These are phyloP conservation scores for Fusarium illudens DNA, from an alignment of 2,329 filamentous ascomycete species.

Conservation along the genomic window DNA sequence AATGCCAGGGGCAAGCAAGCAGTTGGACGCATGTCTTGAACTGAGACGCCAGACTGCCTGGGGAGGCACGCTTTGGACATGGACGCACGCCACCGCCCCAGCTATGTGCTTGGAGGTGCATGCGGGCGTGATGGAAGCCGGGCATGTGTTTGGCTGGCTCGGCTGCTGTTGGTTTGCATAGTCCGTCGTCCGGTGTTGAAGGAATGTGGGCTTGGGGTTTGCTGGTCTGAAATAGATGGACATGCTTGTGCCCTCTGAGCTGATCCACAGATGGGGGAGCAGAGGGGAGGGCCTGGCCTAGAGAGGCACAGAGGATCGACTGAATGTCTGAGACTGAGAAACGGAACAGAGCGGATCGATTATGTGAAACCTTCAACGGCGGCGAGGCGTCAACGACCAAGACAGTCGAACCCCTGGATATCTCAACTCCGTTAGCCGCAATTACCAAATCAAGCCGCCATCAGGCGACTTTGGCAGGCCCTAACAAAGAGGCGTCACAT, in stretches of 20 bases:
- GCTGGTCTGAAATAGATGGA: constrained; percentile 8
- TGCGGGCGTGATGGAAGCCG: not conserved
- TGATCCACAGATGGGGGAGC: not conserved
- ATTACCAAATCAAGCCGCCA: constrained; percentile 26
- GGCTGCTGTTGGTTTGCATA: not conserved
- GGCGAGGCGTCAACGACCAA: constrained; percentile 25
- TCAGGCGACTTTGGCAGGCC: constrained; percentile 28
- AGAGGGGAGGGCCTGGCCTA: not conserved
- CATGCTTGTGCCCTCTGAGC: not conserved
- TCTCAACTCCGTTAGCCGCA: constrained; percentile 26
- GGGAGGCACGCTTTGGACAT: constrained; percentile 1
- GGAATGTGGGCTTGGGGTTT: constrained; percentile 16
- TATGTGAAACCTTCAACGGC: constrained; percentile 29
- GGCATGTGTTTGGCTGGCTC: not conserved
- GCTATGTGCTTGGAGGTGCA: not conserved
- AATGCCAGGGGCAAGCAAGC: not conserved
- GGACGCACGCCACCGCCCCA: constrained; percentile 1
- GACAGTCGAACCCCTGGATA: constrained; percentile 21
- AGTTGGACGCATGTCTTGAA: constrained; percentile 24
- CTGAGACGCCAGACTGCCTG: constrained; percentile 24
- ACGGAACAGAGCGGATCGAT: constrained; percentile 2
- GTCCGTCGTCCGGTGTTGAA: not conserved
- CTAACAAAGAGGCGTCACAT: not conserved
- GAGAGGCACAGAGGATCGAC: not conserved
- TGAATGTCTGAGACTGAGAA: constrained; percentile 20